Base-by-base conservation (phyloP, 805 yeast species). In the Cephaloascus albidus region DNA sequence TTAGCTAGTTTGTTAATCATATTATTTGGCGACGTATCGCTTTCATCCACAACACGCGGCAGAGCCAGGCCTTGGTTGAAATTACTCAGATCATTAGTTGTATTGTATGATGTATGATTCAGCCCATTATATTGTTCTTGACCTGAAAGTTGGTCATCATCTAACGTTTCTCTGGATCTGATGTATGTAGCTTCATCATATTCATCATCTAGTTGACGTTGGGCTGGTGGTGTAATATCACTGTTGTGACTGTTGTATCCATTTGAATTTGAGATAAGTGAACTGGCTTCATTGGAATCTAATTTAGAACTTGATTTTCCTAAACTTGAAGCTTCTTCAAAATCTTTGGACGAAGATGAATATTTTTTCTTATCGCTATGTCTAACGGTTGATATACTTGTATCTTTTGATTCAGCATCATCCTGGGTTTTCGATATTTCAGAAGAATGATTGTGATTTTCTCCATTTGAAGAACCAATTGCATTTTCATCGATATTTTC, bases 401-500 rank as follows among this genome's bases (percentile, higher is more conserved):
- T 12, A 12, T 23, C 28, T 23, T 23, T 23, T 12, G 28, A 23
- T 8, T 23, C 28, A 8, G 6, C 28, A 23, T 23, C 28, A 8
- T 23, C 28, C 10, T 23, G 6, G 10, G 12, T 8, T 12, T 23
- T 23, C 6, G 28, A 12, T 8, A 23, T 12, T 6, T 23, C 28
- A 6, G 6, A 8, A 23, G 10, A 8, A 12, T 23, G 28, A 12
- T 23, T 23, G 6, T 23, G 28, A n/a, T n/a, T n/a, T n/a, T 45
- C 50, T 32, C 45, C 44, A 36, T 15, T 34, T 39, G 15, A 30
- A 12, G n/a, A 19, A n/a, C n/a, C n/a, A n/a, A n/a, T n/a, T n/a
- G n/a, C n/a, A 34, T 17, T 33, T 6, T 55, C 63, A 38, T 59
- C 64, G 20, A 56, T 56, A 40, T 58, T 58, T 37, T 60, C 63